Evolutionary conservation across 1,284 basidiomycete genomes (phyloP).

Genomic region (Ganoderma leucocontextum): DNA sequence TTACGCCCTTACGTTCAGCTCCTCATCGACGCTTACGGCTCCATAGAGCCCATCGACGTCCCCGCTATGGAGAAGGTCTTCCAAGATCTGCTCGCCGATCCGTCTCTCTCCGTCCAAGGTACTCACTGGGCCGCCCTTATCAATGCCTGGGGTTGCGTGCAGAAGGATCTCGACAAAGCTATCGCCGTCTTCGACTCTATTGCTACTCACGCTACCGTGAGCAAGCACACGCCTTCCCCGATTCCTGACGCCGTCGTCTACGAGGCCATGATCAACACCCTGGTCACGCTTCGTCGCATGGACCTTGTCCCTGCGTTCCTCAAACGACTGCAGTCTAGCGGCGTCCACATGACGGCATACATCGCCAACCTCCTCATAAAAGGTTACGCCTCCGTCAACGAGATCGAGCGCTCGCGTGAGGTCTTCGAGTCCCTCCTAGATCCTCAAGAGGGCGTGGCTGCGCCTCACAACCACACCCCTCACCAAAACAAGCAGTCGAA

Average conservation of each 20-base stretch:
- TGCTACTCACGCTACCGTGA: slow-evolving; percentile 54
- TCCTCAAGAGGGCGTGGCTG: slow-evolving; percentile 87
- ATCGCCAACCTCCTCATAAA: slow-evolving; percentile 94
- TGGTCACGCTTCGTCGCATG: slow-evolving; percentile 81
- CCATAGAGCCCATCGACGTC: slow-evolving; percentile 87
- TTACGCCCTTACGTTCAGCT: slow-evolving; percentile 57
- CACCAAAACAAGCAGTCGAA: slow-evolving; percentile 52
- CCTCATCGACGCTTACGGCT: slow-evolving; percentile 90
- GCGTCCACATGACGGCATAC: slow-evolving; percentile 94
- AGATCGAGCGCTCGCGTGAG: slow-evolving; percentile 74
- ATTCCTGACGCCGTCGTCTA: slow-evolving; percentile 88
- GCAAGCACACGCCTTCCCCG: slow-evolving; percentile 34
- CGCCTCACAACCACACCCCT: slow-evolving; percentile 87
- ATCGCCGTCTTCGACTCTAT: slow-evolving; percentile 85
- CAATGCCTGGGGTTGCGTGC: slow-evolving; percentile 88
- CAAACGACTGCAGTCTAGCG: slow-evolving; percentile 65
- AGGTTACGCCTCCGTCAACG: slow-evolving; percentile 80
- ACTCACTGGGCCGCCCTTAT: slow-evolving; percentile 94
- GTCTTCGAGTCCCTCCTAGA: slow-evolving; percentile 93
- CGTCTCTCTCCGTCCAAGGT: slow-evolving; percentile 71
- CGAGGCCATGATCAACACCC: slow-evolving; percentile 91
- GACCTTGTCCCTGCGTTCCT: slow-evolving; percentile 84
- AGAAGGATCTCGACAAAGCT: slow-evolving; percentile 82
- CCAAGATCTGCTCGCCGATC: slow-evolving; percentile 60
- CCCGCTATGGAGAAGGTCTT: slow-evolving; percentile 81